Conservation (phyloP, 345 rosid species). For the Corchorus capsularis region DNA sequence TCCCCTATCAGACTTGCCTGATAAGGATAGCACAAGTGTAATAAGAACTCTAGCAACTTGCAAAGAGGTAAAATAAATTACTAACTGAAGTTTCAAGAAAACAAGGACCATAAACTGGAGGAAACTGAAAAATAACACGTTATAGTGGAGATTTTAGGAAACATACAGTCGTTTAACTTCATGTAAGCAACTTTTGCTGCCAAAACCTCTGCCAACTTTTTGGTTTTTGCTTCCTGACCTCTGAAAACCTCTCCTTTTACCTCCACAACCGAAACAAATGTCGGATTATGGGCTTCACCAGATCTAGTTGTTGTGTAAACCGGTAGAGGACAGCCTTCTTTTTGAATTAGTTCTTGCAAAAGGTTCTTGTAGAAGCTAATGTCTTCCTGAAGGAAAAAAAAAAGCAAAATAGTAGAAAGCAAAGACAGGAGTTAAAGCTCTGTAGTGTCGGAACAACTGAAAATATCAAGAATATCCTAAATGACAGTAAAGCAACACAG, state of each 20-base stretch:
- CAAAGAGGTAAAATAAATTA: neutral
- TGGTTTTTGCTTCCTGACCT: conserved; percentile 55
- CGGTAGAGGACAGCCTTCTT: conserved; percentile 43
- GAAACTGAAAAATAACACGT: neutral
- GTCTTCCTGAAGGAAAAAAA: conserved; percentile 39
- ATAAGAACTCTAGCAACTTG: neutral
- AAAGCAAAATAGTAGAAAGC: neutral
- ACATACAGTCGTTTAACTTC: conserved; percentile 34
- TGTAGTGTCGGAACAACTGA: neutral
- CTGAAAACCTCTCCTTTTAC: conserved; percentile 39
- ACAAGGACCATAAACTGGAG: neutral
- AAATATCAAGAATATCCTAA: conserved; percentile 8
- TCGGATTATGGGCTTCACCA: conserved; percentile 53
- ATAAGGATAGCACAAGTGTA: neutral
- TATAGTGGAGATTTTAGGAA: neutral
- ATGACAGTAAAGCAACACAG: neutral
- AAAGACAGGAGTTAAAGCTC: neutral
- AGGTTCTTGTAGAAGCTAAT: conserved; percentile 54
- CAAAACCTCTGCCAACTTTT: conserved; percentile 61
- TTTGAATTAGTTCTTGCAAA: conserved; percentile 61
- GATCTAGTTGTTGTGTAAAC: conserved; percentile 39
- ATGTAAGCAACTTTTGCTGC: conserved; percentile 73
- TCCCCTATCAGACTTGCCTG: conserved; percentile 25
- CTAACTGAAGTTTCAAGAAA: neutral
- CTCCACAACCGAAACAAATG: conserved; percentile 52